Percentiles rank a stretch among this genome's conserved stretches.
Conservation (phyloP, 2,329 filamentous ascomycete genomes). For the Sarocladium kiliense region DNA sequence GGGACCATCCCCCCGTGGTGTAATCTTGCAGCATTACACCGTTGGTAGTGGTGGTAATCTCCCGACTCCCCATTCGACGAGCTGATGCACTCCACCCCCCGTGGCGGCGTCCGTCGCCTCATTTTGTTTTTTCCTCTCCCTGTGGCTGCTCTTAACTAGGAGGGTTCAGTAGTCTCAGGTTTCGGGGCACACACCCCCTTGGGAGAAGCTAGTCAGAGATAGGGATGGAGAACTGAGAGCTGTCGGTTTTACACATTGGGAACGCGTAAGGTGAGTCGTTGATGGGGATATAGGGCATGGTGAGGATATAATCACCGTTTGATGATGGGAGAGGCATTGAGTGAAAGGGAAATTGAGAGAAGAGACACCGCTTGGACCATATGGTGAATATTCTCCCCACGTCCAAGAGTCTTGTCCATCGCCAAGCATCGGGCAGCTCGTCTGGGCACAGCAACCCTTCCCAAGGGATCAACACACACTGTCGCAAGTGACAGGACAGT, state of each 20-base stretch:
- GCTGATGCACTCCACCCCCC: no score
- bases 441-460: not conserved
- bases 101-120: no score
- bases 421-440: not conserved
- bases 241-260: slow-evolving; percentile 1
- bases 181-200: not conserved
- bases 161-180: no score
- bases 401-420: slow-evolving; percentile 9
- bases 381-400: not conserved
- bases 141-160: no score
- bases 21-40: not conserved
- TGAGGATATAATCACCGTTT: not conserved
- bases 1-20: not conserved
- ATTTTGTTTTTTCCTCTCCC: no score
- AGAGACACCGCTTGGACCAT: not conserved
- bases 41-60: not conserved
- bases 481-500: not conserved
- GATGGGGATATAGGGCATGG: not conserved
- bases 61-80: not conserved
- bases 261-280: not conserved
- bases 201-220: not conserved
- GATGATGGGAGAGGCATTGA: not conserved
- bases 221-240: no score
- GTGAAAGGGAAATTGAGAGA: not conserved
- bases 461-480: not conserved